These are phyloP conservation scores for Penicillium samsonianum DNA, from an alignment of 495 filamentous ascomycete species.

Conservation along the genomic window DNA sequence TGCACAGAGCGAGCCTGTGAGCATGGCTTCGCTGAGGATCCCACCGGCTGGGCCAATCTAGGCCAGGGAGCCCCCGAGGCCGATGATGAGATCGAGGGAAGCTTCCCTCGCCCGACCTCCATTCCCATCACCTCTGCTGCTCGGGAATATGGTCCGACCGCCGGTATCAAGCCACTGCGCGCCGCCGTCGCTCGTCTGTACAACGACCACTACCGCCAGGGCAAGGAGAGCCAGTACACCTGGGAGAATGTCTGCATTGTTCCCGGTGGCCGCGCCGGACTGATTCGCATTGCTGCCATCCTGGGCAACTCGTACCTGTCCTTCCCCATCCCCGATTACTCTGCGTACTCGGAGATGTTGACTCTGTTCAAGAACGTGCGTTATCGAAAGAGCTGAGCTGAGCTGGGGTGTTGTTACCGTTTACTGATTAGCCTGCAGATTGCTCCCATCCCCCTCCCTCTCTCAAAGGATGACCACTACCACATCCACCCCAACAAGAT, in stretches of 20 bases:
- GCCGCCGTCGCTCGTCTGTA: slow-evolving; percentile 91
- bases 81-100: slow-evolving; percentile 87
- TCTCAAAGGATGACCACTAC: slow-evolving; percentile 80
- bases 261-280: slow-evolving; percentile 85
- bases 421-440: slow-evolving; percentile 56
- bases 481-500: slow-evolving; percentile 92
- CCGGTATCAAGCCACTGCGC: slow-evolving; percentile 87
- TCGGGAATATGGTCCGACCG: slow-evolving; percentile 90
- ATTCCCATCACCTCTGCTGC: slow-evolving; percentile 75
- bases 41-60: slow-evolving; percentile 84
- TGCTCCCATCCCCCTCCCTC: slow-evolving; percentile 83
- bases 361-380: slow-evolving; percentile 82
- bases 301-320: slow-evolving; percentile 88
- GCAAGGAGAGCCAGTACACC: slow-evolving; percentile 88
- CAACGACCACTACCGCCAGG: slow-evolving; percentile 87
- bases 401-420: slow-evolving; percentile 1
- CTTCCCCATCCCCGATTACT: slow-evolving; percentile 79
- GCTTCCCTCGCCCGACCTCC: slow-evolving; percentile 79
- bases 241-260: slow-evolving; percentile 99
- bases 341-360: slow-evolving; percentile 95
- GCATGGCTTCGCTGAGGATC: slow-evolving; percentile 79
- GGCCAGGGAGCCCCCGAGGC: slow-evolving; percentile 95
- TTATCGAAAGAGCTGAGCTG: slow-evolving; percentile 1
- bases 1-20: slow-evolving; percentile 80
- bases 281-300: slow-evolving; percentile 93